phyloP scores from a whole-genome alignment of 371 early-diverging fungal genomes.

The Lichtheimia hyalospora region DNA sequence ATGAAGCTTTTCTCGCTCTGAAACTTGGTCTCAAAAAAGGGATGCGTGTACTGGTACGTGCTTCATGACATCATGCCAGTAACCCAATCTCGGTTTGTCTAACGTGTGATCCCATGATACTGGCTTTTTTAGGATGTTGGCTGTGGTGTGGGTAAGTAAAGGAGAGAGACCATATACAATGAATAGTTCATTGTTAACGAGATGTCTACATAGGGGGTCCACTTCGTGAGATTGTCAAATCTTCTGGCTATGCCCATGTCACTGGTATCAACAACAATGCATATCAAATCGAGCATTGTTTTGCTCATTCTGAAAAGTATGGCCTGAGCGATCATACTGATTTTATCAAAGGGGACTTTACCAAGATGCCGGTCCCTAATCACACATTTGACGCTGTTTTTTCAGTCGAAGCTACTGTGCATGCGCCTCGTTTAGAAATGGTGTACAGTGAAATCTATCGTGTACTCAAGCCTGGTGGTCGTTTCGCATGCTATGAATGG shows the following conservation, averaged over 20 bases:
- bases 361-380: constrained; percentile 71
- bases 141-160: constrained; percentile 72
- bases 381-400: constrained; percentile 70
- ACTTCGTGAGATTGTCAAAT: constrained; percentile 72
- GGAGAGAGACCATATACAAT: background rate
- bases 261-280: constrained; percentile 85
- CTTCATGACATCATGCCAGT: too few relatives aligned
- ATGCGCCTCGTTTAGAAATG: constrained; percentile 63
- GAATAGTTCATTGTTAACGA: background rate
- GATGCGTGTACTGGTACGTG: constrained; percentile 57
- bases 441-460: constrained; percentile 77
- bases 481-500: constrained; percentile 79
- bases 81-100: background rate
- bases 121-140: constrained; percentile 58
- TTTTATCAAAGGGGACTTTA: constrained; percentile 74
- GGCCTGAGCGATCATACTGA: constrained; percentile 49
- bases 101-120: background rate
- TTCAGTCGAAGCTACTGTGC: constrained; percentile 81
- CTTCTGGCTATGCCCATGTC: constrained; percentile 69
- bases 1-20: constrained; percentile 73
- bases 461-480: constrained; percentile 76
- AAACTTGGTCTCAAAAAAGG: constrained; percentile 63
- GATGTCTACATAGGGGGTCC: constrained; percentile 55
- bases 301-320: constrained; percentile 60
- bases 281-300: constrained; percentile 78